These are phyloP conservation scores for Apiospora rasikravindrae DNA, from an alignment of 2,329 filamentous ascomycete genomes.

Conservation along the genomic window DNA sequence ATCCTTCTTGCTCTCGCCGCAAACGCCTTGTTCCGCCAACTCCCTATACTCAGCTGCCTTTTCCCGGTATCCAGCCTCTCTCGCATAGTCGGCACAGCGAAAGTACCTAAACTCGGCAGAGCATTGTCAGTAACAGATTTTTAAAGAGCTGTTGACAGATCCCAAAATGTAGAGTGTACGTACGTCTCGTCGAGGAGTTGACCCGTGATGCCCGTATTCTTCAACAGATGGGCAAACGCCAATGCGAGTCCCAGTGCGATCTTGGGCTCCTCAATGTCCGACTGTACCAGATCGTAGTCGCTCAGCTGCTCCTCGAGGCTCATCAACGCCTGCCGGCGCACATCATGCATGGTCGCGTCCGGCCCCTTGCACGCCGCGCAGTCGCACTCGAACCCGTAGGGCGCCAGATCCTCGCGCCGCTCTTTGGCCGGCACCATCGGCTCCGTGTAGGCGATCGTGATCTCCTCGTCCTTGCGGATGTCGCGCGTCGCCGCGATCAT, in stretches of 20 bases:
- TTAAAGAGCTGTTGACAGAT: neutral
- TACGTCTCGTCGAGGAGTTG: neutral
- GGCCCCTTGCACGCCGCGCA: slow-evolving; percentile 18
- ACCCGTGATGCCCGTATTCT: neutral
- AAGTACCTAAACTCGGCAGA: neutral
- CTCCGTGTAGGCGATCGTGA: slow-evolving; percentile 18
- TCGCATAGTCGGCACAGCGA: neutral
- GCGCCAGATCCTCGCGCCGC: slow-evolving; percentile 1
- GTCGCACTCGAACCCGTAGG: slow-evolving; percentile 16
- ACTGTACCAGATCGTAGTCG: neutral
- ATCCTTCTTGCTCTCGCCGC: neutral
- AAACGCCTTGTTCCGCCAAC: neutral
- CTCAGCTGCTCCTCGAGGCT: neutral
- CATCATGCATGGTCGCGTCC: neutral
- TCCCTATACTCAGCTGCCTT: neutral
- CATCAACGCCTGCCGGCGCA: neutral
- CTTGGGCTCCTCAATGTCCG: neutral
- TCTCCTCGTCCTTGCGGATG: slow-evolving; percentile 16
- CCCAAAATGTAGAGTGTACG: neutral
- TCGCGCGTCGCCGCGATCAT: neutral
- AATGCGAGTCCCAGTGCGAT: neutral
- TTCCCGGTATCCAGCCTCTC: neutral
- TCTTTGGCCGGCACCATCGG: neutral
- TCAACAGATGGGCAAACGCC: neutral
- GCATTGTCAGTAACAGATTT: neutral